Percentiles rank a stretch among this genome's conserved stretches.
Conservation (phyloP, 805 yeast genomes). For the Starmerella kuoi region DNA sequence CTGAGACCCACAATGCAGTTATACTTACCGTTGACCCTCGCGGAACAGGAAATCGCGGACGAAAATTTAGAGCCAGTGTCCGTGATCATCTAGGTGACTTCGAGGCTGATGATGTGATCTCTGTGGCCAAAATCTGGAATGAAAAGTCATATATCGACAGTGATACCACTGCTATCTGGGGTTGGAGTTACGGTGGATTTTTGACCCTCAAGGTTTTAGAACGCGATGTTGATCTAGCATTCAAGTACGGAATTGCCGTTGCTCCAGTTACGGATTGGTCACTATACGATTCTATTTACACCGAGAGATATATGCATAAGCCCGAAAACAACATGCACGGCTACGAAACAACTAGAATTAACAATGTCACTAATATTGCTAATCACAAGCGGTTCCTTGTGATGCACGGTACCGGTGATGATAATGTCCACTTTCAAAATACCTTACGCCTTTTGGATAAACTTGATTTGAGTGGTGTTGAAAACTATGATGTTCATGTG, state of each 20-base stretch:
- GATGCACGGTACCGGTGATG: slow-evolving; percentile 97
- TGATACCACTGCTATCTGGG: slow-evolving; percentile 75
- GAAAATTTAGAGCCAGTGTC: slow-evolving; percentile 62
- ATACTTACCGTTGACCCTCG: slow-evolving; percentile 95
- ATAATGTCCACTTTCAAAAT: slow-evolving; percentile 92
- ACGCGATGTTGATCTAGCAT: slow-evolving; percentile 58
- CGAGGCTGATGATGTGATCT: slow-evolving; percentile 78
- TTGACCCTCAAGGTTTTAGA: slow-evolving; percentile 84
- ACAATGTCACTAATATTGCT: slow-evolving; percentile 44
- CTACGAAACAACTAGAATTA: slow-evolving; percentile 46
- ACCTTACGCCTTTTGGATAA: slow-evolving; percentile 65
- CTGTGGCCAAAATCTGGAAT: slow-evolving; percentile 68
- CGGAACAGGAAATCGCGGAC: slow-evolving; percentile 87
- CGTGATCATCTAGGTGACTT: slow-evolving; percentile 69
- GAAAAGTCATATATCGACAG: slow-evolving; percentile 51
- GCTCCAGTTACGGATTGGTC: slow-evolving; percentile 97
- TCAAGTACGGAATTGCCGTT: slow-evolving; percentile 84
- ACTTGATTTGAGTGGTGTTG: slow-evolving; percentile 59
- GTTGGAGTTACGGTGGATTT: slow-evolving; percentile 97
- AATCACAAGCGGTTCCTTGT: slow-evolving; percentile 56
- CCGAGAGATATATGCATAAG: slow-evolving; percentile 86
- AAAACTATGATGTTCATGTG: slow-evolving; percentile 77
- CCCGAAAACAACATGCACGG: slow-evolving; percentile 58
- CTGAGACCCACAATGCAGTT: slow-evolving; percentile 66
- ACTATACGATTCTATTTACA: slow-evolving; percentile 81